Evolutionary conservation across 495 filamentous ascomycete species (phyloP), one percentile per base, ranked within the genome.

Genomic region (Xylaria cubensis): DNA sequence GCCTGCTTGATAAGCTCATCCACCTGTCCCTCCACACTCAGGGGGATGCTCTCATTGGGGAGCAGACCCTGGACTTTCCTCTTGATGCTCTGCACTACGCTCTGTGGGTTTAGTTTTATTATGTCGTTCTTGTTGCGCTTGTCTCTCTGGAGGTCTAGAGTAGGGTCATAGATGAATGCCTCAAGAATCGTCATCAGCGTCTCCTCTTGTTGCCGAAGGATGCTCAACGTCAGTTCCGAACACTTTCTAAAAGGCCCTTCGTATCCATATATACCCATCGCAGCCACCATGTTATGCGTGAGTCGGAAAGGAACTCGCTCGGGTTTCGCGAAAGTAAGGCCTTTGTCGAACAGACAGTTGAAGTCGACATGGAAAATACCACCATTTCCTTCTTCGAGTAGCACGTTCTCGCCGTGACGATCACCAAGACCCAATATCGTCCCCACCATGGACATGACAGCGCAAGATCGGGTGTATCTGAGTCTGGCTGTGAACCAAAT

Each of bases 281-380:
- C 97, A 76, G 97, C 93, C 17, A 95, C 86, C 95, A 99, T 98
- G 82, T 99, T 98, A 80, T 97, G 94, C 10, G 96, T 99, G 51
- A 99, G 86, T 24, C 96, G 93, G 86, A 99, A 99, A n/a, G 96
- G 96, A 19, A 99, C 96, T 59, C 91, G 84, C 79, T 99, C 96
- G 0, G 96, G 95, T 84, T 95, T 95, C 71, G 94, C 92, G 76
- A 99, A 98, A 0, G 94, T 97, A 71, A 95, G 88, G 12, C 97
- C 96, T 84, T 98, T 99, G 85, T 99, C 97, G 81, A 99, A 99
- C 26, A 99, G 91, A 82, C 96, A 99, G 82, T 99, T 99, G 87
- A 99, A 99, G 83, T 99, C 96, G 64, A 99, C 96, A 82, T 99
- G 96, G 77, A 98, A 90, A 32, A 97, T 90, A 67, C 97, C 97